Base-by-base conservation (phyloP, 2,329 filamentous ascomycete species). In the Calonectria ilicicola region DNA sequence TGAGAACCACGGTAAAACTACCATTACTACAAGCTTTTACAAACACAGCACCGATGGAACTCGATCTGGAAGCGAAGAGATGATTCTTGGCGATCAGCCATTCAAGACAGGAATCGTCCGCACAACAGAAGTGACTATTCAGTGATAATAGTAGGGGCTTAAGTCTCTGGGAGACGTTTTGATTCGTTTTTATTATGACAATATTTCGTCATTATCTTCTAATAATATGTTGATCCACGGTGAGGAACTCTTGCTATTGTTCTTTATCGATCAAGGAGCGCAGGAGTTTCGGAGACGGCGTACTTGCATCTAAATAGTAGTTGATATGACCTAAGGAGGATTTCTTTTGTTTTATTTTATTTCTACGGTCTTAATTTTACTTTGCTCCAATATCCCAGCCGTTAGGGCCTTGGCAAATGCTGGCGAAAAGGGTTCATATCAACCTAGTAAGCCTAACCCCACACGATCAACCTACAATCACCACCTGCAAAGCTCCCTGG, bases 21-120 rank as follows among this genome's bases (percentile, higher is more conserved):
- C 58, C 14, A 29, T 73, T 7, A 70, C 71, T 1, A 68, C 69
- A 10, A 74, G 56, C 2, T 71, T 74, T 40, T 74, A 74, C 60
- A 74, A 72, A 26, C 40, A 66, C 7, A 46, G 62, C 35, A 64
- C 63, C 8, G 64, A 64, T 15, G 49, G 32, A 10, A 47, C 62
- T 15, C 58, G 72, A 9, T 74, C 72, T 6, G 72, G 72, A 12
- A 74, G 72, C 65, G 68, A 72, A 51, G 72, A 74, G 60, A 68
- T 71, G 69, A 74, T 74, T 12, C 60, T 74, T 5, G 72, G 68
- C 14, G 56, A 73, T 3, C n/a, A 29, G 14, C 44, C 35, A 0
- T 58, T 56, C 71, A 73, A 73, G 56, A 19, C 65, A 8, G 71
- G 71, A 51, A 73, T 73, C 8, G 29, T 73, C 47, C 63, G 71